phyloP scores from a whole-genome alignment of 1,284 basidiomycete species.

The Bondarzewia mesenterica region DNA sequence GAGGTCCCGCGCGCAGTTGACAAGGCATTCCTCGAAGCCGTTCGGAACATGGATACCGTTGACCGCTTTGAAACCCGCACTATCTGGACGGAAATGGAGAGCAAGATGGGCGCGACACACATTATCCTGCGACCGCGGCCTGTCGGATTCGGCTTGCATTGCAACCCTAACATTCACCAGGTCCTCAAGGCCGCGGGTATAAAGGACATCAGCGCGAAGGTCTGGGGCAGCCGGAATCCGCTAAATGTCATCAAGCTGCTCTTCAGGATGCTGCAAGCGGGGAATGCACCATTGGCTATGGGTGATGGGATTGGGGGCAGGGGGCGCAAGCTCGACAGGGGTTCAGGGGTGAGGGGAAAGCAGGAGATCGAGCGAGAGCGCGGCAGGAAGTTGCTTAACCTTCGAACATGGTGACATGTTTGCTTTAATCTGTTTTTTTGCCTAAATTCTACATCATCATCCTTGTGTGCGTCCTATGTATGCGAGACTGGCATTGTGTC shows the following conservation, averaged over 20 bases:
- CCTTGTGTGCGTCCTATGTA: too few relatives aligned
- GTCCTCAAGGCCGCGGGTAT: slow-evolving; percentile 91
- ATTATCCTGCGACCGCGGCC: slow-evolving; percentile 85
- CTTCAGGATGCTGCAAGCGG: slow-evolving; percentile 61
- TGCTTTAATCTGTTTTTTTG: background rate
- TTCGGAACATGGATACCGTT: slow-evolving; percentile 85
- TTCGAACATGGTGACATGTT: slow-evolving; percentile 37
- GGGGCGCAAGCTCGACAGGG: slow-evolving; percentile 60
- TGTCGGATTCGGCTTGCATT: slow-evolving; percentile 88
- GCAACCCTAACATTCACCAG: slow-evolving; percentile 84
- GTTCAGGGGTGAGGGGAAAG: slow-evolving; percentile 56
- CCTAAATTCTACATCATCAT: background rate
- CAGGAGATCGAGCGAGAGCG: slow-evolving; percentile 63
- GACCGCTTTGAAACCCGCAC: slow-evolving; percentile 87
- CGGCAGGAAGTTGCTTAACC: slow-evolving; percentile 56
- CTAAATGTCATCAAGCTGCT: slow-evolving; percentile 54
- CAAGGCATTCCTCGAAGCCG: slow-evolving; percentile 67
- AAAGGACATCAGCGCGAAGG: slow-evolving; percentile 89
- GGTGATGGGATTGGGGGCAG: slow-evolving; percentile 70
- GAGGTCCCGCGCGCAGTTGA: slow-evolving; percentile 52
- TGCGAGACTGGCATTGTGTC: too few relatives aligned
- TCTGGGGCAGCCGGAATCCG: slow-evolving; percentile 87
- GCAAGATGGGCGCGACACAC: slow-evolving; percentile 82
- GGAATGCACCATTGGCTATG: slow-evolving; percentile 68
- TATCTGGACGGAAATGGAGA: slow-evolving; percentile 80